These are phyloP conservation scores for Cadophora sp. DNA, from an alignment of 2,329 filamentous ascomycete genomes.

Conservation along the genomic window DNA sequence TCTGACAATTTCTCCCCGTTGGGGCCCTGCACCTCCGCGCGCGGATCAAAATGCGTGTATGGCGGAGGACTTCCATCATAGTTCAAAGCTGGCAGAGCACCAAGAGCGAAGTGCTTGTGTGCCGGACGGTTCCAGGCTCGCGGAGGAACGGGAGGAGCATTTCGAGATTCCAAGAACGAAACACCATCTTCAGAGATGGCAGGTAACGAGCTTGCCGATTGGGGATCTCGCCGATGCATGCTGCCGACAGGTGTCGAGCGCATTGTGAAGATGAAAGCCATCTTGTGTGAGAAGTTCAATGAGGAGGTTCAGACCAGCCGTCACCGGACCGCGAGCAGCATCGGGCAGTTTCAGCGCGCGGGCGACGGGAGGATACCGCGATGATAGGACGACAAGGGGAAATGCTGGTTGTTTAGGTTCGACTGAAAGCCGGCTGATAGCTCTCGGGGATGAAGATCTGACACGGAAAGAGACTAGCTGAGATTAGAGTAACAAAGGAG, in stretches of 20 bases:
- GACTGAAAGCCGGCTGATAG: constrained; percentile 1
- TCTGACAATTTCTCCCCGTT: constrained; percentile 35
- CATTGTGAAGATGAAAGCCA: constrained; percentile 35
- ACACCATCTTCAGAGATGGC: constrained; percentile 34
- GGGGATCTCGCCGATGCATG: constrained; percentile 27
- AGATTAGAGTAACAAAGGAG: constrained; percentile 10
- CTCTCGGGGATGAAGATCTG: constrained; percentile 7
- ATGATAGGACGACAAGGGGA: neutral
- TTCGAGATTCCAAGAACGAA: constrained; percentile 21
- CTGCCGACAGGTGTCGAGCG: constrained; percentile 25
- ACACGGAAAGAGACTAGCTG: constrained; percentile 1
- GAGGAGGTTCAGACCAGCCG: constrained; percentile 7
- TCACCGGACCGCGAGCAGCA: constrained; percentile 13
- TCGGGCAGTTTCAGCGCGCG: constrained; percentile 14
- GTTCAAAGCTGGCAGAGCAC: constrained; percentile 24
- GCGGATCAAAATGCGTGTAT: constrained; percentile 31
- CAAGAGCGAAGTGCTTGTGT: constrained; percentile 29
- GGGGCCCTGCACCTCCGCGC: constrained; percentile 17
- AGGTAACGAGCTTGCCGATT: constrained; percentile 27
- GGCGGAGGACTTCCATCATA: constrained; percentile 37
- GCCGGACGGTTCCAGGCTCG: constrained; percentile 35
- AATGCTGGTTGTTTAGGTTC: neutral
- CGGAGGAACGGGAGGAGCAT: constrained; percentile 33
- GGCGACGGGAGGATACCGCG: constrained; percentile 3
- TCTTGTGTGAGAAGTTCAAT: constrained; percentile 18